Evolutionary conservation across 2,329 filamentous ascomycete species (phyloP), one percentile per base, ranked within the genome.

Genomic region (Cercospora brassicicola): DNA sequence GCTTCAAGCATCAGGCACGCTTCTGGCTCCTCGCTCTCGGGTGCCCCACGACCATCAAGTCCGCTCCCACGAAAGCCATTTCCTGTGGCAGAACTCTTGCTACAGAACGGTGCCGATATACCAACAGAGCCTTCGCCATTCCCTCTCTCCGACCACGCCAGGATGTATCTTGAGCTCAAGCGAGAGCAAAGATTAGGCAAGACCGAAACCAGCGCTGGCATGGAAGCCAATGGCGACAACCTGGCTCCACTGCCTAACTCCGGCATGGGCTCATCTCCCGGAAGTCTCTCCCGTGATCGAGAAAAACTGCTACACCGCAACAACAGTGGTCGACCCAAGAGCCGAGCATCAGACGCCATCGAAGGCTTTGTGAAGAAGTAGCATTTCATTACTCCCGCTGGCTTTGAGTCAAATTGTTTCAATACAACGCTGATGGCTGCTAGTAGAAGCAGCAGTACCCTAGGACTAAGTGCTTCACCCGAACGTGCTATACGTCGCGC

Each of bases 31-130:
- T 71, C 66, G 30, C 70, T 66, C 26, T 64, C 73, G 28, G 72
- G 65, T 56, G 73, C 73, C 13, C 82, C 69, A 84, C 1, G 78
- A 81, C 20, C 79, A n/a, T 70, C 66, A 5, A 71, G 67, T 55
- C 72, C 72, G n/a, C 42, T 66, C 28, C 67, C 70, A 13, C 76
- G 82, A 39, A 83, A 83, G 74, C 73, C 94, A 0, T 99, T 99
- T 78, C 90, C 95, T 0, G 85, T 98, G 51, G 95, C 95, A 13
- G 95, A 99, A 79, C 82, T 99, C 67, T 85, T 99, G 13, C 84
- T 96, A 13, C 96, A 98, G 75, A 98, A 99, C 76, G 95, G 95
- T 15, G 94, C 94, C 3, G 91, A 97, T 70, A 90, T 98, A 36
- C 94, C 95, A 0, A 77, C 83, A 0, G 83, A 88, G 2, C 84